Evolutionary conservation across 2,329 filamentous ascomycete species (phyloP).

Genomic region (Pseudogymnoascus sp.): DNA sequence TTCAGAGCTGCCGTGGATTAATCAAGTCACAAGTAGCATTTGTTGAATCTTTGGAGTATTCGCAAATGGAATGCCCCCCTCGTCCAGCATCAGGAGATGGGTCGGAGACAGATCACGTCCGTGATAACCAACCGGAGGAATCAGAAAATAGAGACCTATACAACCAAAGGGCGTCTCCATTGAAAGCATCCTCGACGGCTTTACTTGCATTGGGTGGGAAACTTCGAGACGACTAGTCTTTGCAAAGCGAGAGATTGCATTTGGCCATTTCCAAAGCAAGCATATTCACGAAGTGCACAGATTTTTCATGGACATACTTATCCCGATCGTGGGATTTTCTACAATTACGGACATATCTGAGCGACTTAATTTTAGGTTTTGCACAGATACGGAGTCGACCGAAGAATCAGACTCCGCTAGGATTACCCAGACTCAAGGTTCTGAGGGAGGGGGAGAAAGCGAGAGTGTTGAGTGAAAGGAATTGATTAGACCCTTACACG

Average conservation of each 20-base stretch:
- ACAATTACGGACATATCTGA: slow-evolving; percentile 65
- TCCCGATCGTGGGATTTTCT: slow-evolving; percentile 56
- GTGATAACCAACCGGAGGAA: background rate
- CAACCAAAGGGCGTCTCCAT: slow-evolving; percentile 6
- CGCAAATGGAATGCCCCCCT: slow-evolving; percentile 47
- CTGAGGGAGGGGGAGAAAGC: slow-evolving; percentile 22
- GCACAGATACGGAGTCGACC: slow-evolving; percentile 35
- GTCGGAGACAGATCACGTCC: background rate
- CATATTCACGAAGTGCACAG: slow-evolving; percentile 53
- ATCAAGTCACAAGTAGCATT: slow-evolving; percentile 53
- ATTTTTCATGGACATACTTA: slow-evolving; percentile 48
- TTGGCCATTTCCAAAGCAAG: slow-evolving; percentile 54
- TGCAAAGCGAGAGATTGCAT: slow-evolving; percentile 62
- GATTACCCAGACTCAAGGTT: background rate
- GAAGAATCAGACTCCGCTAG: slow-evolving; percentile 20
- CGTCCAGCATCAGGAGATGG: slow-evolving; percentile 15
- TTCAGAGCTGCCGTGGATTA: slow-evolving; percentile 45
- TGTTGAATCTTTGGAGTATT: slow-evolving; percentile 16
- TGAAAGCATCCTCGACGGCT: slow-evolving; percentile 38
- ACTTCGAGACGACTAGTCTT: slow-evolving; percentile 57
- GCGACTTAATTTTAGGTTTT: slow-evolving; percentile 42
- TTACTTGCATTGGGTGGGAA: slow-evolving; percentile 53
- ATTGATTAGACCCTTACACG: slow-evolving; percentile 55
- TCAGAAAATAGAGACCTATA: background rate
- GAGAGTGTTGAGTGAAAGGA: slow-evolving; percentile 53